phyloP scores from a whole-genome alignment of 768 basidiomycete species.

The Russula sp. region DNA sequence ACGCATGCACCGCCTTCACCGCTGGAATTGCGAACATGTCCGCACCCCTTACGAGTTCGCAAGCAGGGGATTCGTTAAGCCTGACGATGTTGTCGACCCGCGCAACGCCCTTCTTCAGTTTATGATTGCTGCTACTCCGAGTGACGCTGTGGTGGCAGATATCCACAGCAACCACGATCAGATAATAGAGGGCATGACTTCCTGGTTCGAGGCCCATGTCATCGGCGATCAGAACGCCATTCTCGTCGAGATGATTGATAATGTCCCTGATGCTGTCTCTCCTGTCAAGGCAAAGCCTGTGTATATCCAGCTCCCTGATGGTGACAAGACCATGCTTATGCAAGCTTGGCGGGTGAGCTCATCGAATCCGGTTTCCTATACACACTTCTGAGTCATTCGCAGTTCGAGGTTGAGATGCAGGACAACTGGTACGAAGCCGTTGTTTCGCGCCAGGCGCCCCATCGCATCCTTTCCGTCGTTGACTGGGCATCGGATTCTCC shows the following conservation, averaged over 20 bases:
- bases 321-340: conserved; percentile 51
- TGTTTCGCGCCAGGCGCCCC: conserved; percentile 65
- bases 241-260: conserved; percentile 39
- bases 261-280: conserved; percentile 69
- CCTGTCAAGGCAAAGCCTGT: conserved; percentile 77
- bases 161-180: conserved; percentile 44
- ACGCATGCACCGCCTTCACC: conserved; percentile 40
- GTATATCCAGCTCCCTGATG: conserved; percentile 73
- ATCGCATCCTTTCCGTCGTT: conserved; percentile 79
- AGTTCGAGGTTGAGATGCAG: conserved; percentile 89
- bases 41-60: conserved; percentile 35
- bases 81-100: conserved; percentile 29
- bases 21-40: conserved; percentile 52
- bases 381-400: neutral
- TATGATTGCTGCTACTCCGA: conserved; percentile 67
- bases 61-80: conserved; percentile 12
- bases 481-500: conserved; percentile 90
- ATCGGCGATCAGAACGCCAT: conserved; percentile 38
- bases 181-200: conserved; percentile 44
- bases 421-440: conserved; percentile 96
- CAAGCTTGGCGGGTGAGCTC: conserved; percentile 72
- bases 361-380: neutral
- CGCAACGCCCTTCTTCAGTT: conserved; percentile 64
- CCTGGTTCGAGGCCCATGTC: conserved; percentile 36
- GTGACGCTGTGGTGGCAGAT: conserved; percentile 38